Conservation (phyloP, 2,329 filamentous ascomycete species). For the Cladobotryum mycophilum region DNA sequence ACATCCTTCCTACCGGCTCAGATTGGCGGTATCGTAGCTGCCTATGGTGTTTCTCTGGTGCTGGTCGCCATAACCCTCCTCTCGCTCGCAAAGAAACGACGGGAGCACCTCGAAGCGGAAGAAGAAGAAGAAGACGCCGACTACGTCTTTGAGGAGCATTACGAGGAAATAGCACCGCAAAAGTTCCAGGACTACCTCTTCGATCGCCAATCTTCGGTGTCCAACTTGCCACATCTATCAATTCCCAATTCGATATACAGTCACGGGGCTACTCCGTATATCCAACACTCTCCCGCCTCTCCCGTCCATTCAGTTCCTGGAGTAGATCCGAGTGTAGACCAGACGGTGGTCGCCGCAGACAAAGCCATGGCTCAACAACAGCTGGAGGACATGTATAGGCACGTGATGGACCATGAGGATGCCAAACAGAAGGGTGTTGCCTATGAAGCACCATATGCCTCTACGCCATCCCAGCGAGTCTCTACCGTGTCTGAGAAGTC, state of each 20-base stretch:
- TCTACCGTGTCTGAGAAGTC: slow-evolving; percentile 22
- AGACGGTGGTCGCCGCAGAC: slow-evolving; percentile 67
- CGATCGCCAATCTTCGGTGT: slow-evolving; percentile 20
- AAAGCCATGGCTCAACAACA: slow-evolving; percentile 70
- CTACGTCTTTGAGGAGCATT: slow-evolving; percentile 23
- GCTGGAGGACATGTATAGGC: slow-evolving; percentile 84
- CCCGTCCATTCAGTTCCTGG: slow-evolving; percentile 39
- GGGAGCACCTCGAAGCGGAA: slow-evolving; percentile 45
- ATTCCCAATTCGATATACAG: slow-evolving; percentile 31
- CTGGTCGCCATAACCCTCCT: slow-evolving; percentile 64
- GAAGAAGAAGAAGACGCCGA: slow-evolving; percentile 48
- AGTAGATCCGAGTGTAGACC: slow-evolving; percentile 68
- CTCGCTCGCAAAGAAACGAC: slow-evolving; percentile 50
- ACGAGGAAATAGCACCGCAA: background rate
- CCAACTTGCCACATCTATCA: slow-evolving; percentile 48
- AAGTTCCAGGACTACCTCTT: slow-evolving; percentile 16
- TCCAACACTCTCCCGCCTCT: slow-evolving; percentile 43
- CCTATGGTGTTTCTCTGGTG: slow-evolving; percentile 73
- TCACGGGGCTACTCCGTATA: slow-evolving; percentile 31
- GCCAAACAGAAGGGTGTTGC: slow-evolving; percentile 52
- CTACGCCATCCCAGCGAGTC: slow-evolving; percentile 22
- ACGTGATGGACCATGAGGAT: slow-evolving; percentile 84
- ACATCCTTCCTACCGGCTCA: slow-evolving; percentile 67
- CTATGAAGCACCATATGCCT: slow-evolving; percentile 36
- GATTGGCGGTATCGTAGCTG: slow-evolving; percentile 75